Conservation (phyloP, 176 grass and related monocot species). For the Aegilops sharonensis region DNA sequence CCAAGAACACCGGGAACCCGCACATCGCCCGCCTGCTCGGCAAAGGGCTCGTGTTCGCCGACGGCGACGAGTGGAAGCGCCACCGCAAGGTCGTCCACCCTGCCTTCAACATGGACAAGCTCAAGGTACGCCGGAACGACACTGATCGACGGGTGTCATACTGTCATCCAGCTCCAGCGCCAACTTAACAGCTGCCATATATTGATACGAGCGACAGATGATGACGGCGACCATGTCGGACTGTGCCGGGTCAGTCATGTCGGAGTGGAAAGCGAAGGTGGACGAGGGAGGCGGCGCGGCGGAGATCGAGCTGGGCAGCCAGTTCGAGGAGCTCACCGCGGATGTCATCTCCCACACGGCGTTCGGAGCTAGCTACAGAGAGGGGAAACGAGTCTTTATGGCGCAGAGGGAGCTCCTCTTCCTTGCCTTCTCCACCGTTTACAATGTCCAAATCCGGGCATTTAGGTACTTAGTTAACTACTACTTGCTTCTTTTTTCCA, state of each 20-base stretch:
- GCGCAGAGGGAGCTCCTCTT: not conserved
- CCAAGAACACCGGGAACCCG: constrained; percentile 7
- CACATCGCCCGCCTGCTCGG: constrained; percentile 17
- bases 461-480: not conserved
- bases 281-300: not conserved
- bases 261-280: not conserved
- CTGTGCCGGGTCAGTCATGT: not conserved
- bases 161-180: too few species aligned
- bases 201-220: not conserved
- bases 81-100: constrained; percentile 38
- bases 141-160: too few species aligned
- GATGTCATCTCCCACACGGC: not conserved
- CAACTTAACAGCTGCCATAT: too few species aligned
- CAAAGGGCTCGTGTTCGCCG: constrained; percentile 10
- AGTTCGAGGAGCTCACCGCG: not conserved
- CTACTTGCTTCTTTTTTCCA: not conserved
- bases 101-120: constrained; percentile 29
- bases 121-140: not conserved
- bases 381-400: constrained; percentile 10
- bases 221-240: not conserved
- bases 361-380: constrained; percentile 22
- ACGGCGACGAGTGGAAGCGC: constrained; percentile 32
- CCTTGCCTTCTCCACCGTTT: not conserved
- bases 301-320: constrained; percentile 6
- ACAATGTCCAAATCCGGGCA: not conserved